A percentile compares a stretch with the other conserved stretches of the same genome.
Conservation (phyloP, 768 basidiomycete species). For the Russula virescens region DNA sequence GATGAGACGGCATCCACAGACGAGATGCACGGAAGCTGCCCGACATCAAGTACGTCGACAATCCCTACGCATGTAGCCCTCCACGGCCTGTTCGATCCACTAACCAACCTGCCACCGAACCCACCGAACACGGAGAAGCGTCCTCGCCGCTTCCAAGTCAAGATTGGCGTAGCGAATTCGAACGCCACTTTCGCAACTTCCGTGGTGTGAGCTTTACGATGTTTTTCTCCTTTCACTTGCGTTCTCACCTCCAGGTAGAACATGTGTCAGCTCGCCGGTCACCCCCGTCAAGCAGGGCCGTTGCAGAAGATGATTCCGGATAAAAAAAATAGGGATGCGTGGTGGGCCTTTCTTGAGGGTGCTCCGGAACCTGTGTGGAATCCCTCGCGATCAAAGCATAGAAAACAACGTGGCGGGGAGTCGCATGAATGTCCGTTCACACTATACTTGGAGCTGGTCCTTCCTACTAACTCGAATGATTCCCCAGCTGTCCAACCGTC, state of each 20-base stretch:
- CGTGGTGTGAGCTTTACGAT: constrained; percentile 41
- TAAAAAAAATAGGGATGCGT: constrained; percentile 63
- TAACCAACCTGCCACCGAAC: constrained; percentile 7
- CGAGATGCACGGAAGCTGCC: constrained; percentile 68
- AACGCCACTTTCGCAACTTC: constrained; percentile 57
- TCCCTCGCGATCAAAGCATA: constrained; percentile 38
- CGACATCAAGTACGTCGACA: constrained; percentile 54
- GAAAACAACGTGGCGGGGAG: constrained; percentile 22
- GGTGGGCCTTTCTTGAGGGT: constrained; percentile 77
- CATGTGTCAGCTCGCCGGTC: constrained; percentile 53
- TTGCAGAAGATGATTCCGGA: constrained; percentile 50
- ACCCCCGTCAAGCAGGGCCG: constrained; percentile 35
- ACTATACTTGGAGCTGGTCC: constrained; percentile 14
- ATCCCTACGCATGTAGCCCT: constrained; percentile 53
- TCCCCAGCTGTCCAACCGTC: constrained; percentile 3
- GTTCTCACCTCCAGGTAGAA: constrained; percentile 43
- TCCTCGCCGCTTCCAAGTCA: constrained; percentile 49
- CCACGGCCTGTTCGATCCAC: constrained; percentile 19
- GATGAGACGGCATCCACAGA: constrained; percentile 34
- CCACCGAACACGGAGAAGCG: constrained; percentile 24
- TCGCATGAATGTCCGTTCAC: constrained; percentile 1
- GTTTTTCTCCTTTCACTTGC: background rate
- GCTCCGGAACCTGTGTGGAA: constrained; percentile 65
- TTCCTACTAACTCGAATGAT: constrained; percentile 1
- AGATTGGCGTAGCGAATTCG: constrained; percentile 59